phyloP scores from a whole-genome alignment of 768 basidiomycete species.

The Pulveroboletus ravenelii region DNA sequence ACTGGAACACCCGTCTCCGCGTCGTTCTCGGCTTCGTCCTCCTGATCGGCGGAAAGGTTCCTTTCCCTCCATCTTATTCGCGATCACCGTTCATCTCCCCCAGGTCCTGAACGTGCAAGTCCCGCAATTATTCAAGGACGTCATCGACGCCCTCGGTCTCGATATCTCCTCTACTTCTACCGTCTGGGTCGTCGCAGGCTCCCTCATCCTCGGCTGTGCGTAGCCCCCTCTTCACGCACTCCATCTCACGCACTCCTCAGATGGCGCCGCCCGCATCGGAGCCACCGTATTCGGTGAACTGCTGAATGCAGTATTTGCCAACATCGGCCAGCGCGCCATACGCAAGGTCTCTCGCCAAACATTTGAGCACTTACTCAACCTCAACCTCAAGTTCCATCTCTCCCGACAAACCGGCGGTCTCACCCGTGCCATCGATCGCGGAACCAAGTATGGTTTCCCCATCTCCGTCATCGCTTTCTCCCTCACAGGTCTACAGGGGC shows the following conservation, averaged over 20 bases:
- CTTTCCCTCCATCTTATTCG: slow-evolving; percentile 7
- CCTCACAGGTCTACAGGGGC: slow-evolving; percentile 50
- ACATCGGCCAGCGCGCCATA: slow-evolving; percentile 90
- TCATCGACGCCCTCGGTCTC: slow-evolving; percentile 88
- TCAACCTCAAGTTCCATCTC: slow-evolving; percentile 91
- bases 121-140: slow-evolving; percentile 89
- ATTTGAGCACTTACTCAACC: slow-evolving; percentile 86
- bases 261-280: slow-evolving; percentile 85
- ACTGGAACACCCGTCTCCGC: slow-evolving; percentile 75
- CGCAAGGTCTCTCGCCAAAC: slow-evolving; percentile 94
- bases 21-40: slow-evolving; percentile 80
- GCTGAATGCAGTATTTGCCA: slow-evolving; percentile 93
- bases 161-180: slow-evolving; percentile 69
- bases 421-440: slow-evolving; percentile 93
- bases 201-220: slow-evolving; percentile 87
- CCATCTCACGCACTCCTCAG: slow-evolving; percentile 37
- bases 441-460: slow-evolving; percentile 72
- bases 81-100: neutral
- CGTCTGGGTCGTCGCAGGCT: slow-evolving; percentile 90
- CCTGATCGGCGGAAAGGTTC: slow-evolving; percentile 81
- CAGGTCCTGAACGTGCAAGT: slow-evolving; percentile 96
- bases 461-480: neutral
- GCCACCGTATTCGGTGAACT: slow-evolving; percentile 89
- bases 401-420: slow-evolving; percentile 93
- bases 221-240: slow-evolving; percentile 10